phyloP scores from a whole-genome alignment of 768 basidiomycete species.

The Podaxis sp. region DNA sequence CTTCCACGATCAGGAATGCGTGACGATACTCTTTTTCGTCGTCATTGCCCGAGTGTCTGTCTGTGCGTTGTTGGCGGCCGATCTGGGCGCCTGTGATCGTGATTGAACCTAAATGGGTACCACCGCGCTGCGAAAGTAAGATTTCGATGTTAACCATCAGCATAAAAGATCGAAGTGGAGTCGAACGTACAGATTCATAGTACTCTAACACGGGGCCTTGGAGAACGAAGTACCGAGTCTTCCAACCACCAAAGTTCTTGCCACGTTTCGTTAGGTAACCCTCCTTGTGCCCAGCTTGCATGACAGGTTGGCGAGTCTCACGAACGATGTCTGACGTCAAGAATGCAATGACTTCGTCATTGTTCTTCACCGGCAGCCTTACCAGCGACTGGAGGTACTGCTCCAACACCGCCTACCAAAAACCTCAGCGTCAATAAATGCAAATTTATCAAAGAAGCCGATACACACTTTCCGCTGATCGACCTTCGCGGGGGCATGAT shows the following conservation, averaged over 20 bases:
- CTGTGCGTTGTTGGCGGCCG: slow-evolving; percentile 81
- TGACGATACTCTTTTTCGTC: slow-evolving; percentile 95
- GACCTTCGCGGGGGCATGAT: slow-evolving; percentile 94
- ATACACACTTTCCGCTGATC: slow-evolving; percentile 86
- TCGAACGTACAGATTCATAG: slow-evolving; percentile 81
- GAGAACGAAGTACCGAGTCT: slow-evolving; percentile 91
- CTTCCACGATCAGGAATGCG: slow-evolving; percentile 95
- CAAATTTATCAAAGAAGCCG: background rate
- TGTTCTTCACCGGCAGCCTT: slow-evolving; percentile 77
- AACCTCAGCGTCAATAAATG: too few relatives aligned
- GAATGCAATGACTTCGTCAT: slow-evolving; percentile 87
- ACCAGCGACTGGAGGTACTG: slow-evolving; percentile 83
- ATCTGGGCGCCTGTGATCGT: slow-evolving; percentile 90
- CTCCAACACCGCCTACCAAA: slow-evolving; percentile 65
- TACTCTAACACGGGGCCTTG: slow-evolving; percentile 90
- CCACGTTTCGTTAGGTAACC: slow-evolving; percentile 95
- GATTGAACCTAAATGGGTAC: slow-evolving; percentile 88
- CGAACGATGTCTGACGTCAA: slow-evolving; percentile 86
- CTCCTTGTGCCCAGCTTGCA: slow-evolving; percentile 84
- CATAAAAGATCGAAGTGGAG: slow-evolving; percentile 10
- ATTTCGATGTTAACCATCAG: slow-evolving; percentile 10
- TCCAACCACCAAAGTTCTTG: slow-evolving; percentile 98
- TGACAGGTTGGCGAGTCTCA: slow-evolving; percentile 69
- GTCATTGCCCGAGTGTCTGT: slow-evolving; percentile 37
- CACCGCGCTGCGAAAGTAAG: slow-evolving; percentile 59